These are phyloP conservation scores for Prunus mongolica DNA, from an alignment of 306 rosid species.

Conservation along the genomic window DNA sequence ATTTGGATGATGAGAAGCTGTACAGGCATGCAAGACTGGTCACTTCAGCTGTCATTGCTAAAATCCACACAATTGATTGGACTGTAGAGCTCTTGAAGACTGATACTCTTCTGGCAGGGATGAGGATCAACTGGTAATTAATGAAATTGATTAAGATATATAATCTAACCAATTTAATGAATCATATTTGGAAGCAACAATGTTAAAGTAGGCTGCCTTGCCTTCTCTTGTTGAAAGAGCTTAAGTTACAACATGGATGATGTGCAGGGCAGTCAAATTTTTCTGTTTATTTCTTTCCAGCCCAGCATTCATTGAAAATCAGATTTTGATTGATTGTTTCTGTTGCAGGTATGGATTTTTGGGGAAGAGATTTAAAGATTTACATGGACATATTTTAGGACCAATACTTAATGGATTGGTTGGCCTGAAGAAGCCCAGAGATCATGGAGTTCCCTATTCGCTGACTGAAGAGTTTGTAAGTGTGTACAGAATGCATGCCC, in stretches of 20 bases:
- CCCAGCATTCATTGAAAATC: background rate
- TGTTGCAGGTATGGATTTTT: constrained; percentile 65
- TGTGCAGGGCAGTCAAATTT: background rate
- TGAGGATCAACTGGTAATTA: constrained; percentile 67
- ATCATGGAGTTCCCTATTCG: constrained; percentile 81
- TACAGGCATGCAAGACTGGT: constrained; percentile 69
- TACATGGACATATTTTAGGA: constrained; percentile 57
- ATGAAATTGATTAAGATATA: background rate
- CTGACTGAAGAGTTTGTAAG: constrained; percentile 72
- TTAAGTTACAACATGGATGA: no score
- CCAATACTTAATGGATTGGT: constrained; percentile 65
- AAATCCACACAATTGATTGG: constrained; percentile 88
- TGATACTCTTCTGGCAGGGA: constrained; percentile 57
- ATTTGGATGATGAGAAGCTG: constrained; percentile 62
- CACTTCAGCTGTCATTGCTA: constrained; percentile 75
- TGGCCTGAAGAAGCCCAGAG: constrained; percentile 54
- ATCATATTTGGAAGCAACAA: background rate
- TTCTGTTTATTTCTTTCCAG: no score
- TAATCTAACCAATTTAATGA: background rate
- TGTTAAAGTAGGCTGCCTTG: no score
- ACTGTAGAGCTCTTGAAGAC: constrained; percentile 72
- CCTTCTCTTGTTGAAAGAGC: no score
- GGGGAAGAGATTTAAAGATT: constrained; percentile 70
- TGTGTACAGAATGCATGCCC: constrained; percentile 75
- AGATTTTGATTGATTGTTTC: background rate